phyloP scores from a whole-genome alignment of 805 yeast genomes.

The Saccharomycopsis lassenensis region DNA sequence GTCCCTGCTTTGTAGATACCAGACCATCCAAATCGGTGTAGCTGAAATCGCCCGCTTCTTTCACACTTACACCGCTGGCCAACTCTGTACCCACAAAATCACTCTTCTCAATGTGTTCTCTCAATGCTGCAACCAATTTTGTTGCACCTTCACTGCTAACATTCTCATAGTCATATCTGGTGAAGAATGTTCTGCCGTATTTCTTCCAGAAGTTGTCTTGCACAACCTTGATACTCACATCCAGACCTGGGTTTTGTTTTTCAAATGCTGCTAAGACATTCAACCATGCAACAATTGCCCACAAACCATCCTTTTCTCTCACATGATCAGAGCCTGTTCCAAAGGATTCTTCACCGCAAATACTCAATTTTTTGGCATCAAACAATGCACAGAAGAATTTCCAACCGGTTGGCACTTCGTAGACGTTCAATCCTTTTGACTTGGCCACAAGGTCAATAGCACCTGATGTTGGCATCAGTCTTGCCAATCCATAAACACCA shows the following conservation, averaged over 20 bases:
- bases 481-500: conserved; percentile 87
- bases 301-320: conserved; percentile 94
- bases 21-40: conserved; percentile 94
- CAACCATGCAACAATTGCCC: conserved; percentile 98
- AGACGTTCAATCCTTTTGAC: conserved; percentile 57
- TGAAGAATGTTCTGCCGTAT: conserved; percentile 95
- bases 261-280: conserved; percentile 84
- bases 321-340: conserved; percentile 96
- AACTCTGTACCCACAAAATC: conserved; percentile 43
- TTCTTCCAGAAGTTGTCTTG: conserved; percentile 81
- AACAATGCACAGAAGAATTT: conserved; percentile 93
- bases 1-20: conserved; percentile 79
- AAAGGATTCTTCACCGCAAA: conserved; percentile 96
- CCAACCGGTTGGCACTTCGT: conserved; percentile 99
- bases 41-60: conserved; percentile 77
- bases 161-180: conserved; percentile 89
- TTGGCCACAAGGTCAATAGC: conserved; percentile 90
- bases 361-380: conserved; percentile 85
- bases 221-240: conserved; percentile 64
- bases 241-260: conserved; percentile 42
- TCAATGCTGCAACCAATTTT: conserved; percentile 47
- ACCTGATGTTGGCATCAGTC: conserved; percentile 95
- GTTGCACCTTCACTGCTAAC: conserved; percentile 67
- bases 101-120: conserved; percentile 25
- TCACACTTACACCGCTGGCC: conserved; percentile 40